Conservation (phyloP, 805 yeast genomes). For the Teunomyces gatunensis region DNA sequence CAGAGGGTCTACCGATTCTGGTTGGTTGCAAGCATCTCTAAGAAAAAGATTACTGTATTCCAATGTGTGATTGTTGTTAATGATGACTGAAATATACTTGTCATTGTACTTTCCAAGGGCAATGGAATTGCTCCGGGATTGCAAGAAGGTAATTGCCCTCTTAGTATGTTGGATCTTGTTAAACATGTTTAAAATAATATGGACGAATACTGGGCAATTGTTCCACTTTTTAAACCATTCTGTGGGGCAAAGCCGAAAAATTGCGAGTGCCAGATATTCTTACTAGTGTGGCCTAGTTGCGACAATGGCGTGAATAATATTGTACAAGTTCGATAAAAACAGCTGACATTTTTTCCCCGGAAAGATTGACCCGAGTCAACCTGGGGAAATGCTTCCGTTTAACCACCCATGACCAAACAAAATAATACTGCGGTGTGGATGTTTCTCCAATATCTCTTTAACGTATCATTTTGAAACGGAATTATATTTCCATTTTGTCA, state of each 20-base stretch:
- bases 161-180: not conserved
- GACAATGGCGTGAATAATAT: not conserved
- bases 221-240: not conserved
- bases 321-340: not conserved
- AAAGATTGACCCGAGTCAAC: not conserved
- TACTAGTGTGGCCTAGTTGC: not conserved
- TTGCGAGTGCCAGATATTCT: not conserved
- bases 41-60: constrained; percentile 53
- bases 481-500: not conserved
- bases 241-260: constrained; percentile 5
- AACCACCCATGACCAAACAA: too few relatives aligned
- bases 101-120: constrained; percentile 18
- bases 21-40: constrained; percentile 59
- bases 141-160: not conserved
- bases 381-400: not conserved
- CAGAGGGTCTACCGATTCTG: constrained; percentile 48
- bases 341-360: not conserved
- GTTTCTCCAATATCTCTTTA: not conserved
- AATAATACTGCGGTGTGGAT: not conserved
- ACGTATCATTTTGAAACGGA: not conserved
- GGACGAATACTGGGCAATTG: not conserved
- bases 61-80: constrained; percentile 22
- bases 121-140: constrained; percentile 6
- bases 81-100: constrained; percentile 20
- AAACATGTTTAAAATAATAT: not conserved